Evolutionary conservation across 345 rosid species (phyloP), one percentile per base, ranked within the genome.

Genomic region (Camelina laxa): DNA sequence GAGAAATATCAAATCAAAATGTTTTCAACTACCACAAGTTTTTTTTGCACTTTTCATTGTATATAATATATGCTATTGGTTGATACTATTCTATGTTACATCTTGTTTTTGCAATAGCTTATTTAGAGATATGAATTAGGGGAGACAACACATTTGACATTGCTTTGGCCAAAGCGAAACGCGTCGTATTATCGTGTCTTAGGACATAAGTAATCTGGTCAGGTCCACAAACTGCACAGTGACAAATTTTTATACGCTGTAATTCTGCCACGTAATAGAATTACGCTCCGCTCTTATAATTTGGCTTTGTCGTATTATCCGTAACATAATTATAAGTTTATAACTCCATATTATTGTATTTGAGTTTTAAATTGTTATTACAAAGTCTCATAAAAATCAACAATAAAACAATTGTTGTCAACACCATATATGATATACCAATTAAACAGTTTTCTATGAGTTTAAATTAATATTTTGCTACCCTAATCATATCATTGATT

Each of bases 141-240:
- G 31, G 27, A 38, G 60, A 60, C 67, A 59, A 21, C 67, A n/a
- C 14, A n/a, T 35, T 35, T 47, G 2, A 7, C 35, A 24, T 27
- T 27, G 22, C 17, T 60, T 70, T 60, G 33, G 39, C 75, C 62
- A 71, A 48, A 71, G 67, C 38, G 16, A 36, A 7, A 35, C 41
- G 58, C 24, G 58, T 70, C 49, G 58, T 60, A 20, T 15, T 70
- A 58, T 45, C 65, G 57, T 69, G 56, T 56, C 61, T 56, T 31
- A 58, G 22, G 22, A 45, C 74, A 47, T 13, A 47, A 19, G 74
- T 42, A 44, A 27, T 17, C 4, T 12, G 20, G 17, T 22, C 12
- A 59, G 59, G 9, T n/a, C 49, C 67, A 60, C 36, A 24, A 36
- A 36, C n/a, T 15, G 57, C 35, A 70, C 20, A 47, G 74, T 47